Base-by-base conservation (phyloP, 345 rosid genomes). In the Syzygium jambos region DNA sequence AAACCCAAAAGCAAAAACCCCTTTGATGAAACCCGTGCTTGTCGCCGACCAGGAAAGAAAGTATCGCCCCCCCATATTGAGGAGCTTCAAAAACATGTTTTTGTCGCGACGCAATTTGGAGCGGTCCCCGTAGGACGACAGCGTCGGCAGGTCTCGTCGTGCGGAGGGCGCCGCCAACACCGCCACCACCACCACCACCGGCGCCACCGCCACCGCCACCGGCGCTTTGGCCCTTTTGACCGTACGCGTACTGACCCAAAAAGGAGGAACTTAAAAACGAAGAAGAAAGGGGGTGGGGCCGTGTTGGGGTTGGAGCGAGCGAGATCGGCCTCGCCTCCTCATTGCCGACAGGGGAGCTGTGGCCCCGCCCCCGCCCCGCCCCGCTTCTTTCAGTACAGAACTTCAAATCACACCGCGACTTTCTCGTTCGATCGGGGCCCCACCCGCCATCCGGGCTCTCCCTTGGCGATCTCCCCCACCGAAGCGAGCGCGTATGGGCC, bases 281-380 rank as follows among this genome's bases (percentile, higher is more conserved):
- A 53, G 2, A 17, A 53, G 6, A 53, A 53, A 53, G 21, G 4
- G 25, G 25, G 23, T 25, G 59, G 59, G 59, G 57, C 57, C 17
- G 80, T 88, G 89, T 82, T 84, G 87, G 89, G 87, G 52, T 29
- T 51, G 27, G 57, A 77, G 87, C 86, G 86, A 85, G 52, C 54
- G 85, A n/a, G 73, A n/a, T 7, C 87, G 83, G 86, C 85, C 85
- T 91, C 91, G 94, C 90, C 85, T 90, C 95, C 94, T 84, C 85
- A 84, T 83, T 91, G 91, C 95, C 94, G 93, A 93, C 95, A 93
- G 89, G 61, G 9, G 4, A 23, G 34, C 21, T 29, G 17, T 78
- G 88, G 86, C 85, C 93, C 80, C 68, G 2, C 34, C 85, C 93
- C 80, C 68, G 2, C 34, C 68, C 34, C 4, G 14, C 29, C 16